Conservation (phyloP, 108 stramenopile genomes). For the Cylindrotheca fusiformis region DNA sequence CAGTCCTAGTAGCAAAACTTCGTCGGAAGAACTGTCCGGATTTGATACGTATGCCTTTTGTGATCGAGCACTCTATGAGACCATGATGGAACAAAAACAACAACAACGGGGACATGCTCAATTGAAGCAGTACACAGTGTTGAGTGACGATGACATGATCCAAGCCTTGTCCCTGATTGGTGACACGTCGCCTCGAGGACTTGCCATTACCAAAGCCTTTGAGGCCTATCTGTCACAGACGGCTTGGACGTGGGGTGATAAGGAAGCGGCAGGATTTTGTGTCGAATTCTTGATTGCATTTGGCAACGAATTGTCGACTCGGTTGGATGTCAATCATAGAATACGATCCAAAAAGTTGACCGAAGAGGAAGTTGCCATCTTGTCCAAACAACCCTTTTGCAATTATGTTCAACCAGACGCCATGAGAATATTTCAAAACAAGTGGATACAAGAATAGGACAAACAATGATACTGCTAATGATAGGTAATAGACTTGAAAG, state of each 20-base stretch:
- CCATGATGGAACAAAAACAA: not conserved
- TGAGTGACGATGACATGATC: not conserved
- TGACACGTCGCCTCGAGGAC: not conserved
- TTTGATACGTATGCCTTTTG: not conserved
- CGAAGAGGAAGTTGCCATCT: not conserved
- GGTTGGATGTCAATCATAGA: not conserved
- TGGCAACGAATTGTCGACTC: not conserved
- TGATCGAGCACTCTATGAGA: not conserved
- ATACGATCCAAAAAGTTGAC: not conserved
- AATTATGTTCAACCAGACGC: not conserved
- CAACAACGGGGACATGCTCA: not conserved
- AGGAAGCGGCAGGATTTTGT: not conserved
- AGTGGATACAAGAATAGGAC: not conserved
- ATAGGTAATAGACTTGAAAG: too few relatives aligned
- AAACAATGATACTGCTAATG: too few relatives aligned
- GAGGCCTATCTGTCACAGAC: not conserved
- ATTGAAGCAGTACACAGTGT: not conserved
- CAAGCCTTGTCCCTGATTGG: not conserved
- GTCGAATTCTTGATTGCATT: not conserved
- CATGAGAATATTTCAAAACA: not conserved
- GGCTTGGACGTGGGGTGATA: not conserved
- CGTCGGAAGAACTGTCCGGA: too few relatives aligned
- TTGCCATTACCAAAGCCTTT: slow-evolving; percentile 2
- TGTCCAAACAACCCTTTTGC: not conserved
- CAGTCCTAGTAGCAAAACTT: too few relatives aligned